Evolutionary conservation across 176 grass and related monocot genomes (phyloP), one percentile per base, ranked within the genome.

Genomic region (Zoysia japonica): DNA sequence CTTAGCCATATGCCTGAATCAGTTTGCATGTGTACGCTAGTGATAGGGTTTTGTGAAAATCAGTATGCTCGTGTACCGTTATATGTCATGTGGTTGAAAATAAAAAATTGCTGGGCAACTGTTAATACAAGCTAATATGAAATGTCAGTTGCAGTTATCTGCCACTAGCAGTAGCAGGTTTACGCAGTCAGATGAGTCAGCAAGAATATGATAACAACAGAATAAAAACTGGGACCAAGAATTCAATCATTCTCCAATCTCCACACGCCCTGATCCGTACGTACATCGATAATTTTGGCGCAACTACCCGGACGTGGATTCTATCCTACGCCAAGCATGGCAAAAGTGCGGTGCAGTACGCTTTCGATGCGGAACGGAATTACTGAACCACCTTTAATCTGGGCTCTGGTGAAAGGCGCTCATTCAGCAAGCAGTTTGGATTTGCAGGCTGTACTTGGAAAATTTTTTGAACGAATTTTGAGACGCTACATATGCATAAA

Each of bases 231-330:
- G 65, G 19, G 56, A 57, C 40, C 1, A 48, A 68, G 50, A 45
- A 56, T 40, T 53, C 17, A 79, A 44, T 7, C 5, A 0, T 20
- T 61, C 16, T 20, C 16, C 57, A 28, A 0, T 28, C 1, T 35
- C 9, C n/a, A 19, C 47, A 17, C 48, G 53, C n/a, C 16, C 9
- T 54, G 17, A 41, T 38, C 73, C 43, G 20, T 20, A 10, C 54
- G 15, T 11, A 13, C 66, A 19, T 59, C 51, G 17, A 48, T 11
- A 16, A 20, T 40, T 71, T 78, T n/a, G 56, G 38, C 37, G 16
- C 13, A 70, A 64, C 46, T 63, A 54, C 28, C 67, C 57, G 56
- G 41, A 71, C 38, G 6, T 85, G 59, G 70, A 72, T 65, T 63
- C 36, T 19, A 42, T 65, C 57, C 47, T 45, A 72, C 38, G 47